Evolutionary conservation across 139 green algal genomes (phyloP).

Genomic region (Micromonas pusilla): DNA sequence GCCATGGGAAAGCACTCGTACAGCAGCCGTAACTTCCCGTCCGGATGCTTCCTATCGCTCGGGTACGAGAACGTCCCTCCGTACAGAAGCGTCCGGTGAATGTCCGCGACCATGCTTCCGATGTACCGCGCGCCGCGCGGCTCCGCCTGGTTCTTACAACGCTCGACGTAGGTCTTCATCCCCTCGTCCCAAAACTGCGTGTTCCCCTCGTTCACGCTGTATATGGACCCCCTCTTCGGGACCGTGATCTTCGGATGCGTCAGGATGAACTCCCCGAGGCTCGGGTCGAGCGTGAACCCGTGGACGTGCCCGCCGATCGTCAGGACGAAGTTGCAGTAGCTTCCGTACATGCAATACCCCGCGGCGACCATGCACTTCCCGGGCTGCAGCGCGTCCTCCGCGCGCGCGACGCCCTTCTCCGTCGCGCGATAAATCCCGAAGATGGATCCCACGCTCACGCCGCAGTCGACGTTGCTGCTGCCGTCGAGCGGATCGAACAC

Average conservation of each 20-base stretch:
- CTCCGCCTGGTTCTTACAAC: background rate
- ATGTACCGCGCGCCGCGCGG: conserved; percentile 56
- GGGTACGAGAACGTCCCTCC: conserved; percentile 66
- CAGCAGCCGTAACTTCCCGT: conserved; percentile 61
- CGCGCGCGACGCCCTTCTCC: too few relatives aligned
- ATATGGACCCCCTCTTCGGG: conserved; percentile 71
- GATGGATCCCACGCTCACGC: conserved; percentile 87
- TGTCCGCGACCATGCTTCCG: conserved; percentile 62
- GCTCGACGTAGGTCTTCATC: conserved; percentile 32
- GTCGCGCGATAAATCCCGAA: conserved; percentile 64
- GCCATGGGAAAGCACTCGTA: conserved; percentile 60
- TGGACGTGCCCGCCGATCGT: conserved; percentile 70
- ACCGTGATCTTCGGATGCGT: conserved; percentile 51
- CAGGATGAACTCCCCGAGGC: conserved; percentile 49
- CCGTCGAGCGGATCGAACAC: conserved; percentile 98
- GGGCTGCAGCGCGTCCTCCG: conserved; percentile 49
- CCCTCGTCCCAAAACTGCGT: conserved; percentile 69
- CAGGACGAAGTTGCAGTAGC: conserved; percentile 82
- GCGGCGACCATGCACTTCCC: conserved; percentile 75
- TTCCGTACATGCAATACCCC: conserved; percentile 94
- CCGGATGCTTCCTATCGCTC: conserved; percentile 47
- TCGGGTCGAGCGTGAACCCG: conserved; percentile 59
- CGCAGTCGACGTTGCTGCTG: conserved; percentile 95
- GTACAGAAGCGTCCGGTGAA: conserved; percentile 66
- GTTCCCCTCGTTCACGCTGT: conserved; percentile 99